Evolutionary conservation across 306 rosid genomes (phyloP).

Genomic region (Canavalia ensiformis): DNA sequence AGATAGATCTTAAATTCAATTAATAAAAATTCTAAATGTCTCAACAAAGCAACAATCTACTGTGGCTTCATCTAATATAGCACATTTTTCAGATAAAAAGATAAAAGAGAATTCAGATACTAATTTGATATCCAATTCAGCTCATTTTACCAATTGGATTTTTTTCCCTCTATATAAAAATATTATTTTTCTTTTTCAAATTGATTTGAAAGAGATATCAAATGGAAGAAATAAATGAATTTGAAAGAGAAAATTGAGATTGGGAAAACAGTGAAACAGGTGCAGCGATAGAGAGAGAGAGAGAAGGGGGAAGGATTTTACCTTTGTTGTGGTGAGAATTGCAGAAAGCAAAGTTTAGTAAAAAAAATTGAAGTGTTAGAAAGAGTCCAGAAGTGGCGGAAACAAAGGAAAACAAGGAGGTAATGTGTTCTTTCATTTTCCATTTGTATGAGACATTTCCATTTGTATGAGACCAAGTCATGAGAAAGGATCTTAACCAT

Average conservation of each 20-base stretch:
- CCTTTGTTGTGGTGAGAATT: conserved; percentile 29
- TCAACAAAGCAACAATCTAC: background rate
- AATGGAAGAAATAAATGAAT: background rate
- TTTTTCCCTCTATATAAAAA: background rate
- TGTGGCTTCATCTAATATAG: background rate
- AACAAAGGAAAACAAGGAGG: background rate
- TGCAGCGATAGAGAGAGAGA: background rate
- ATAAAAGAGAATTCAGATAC: background rate
- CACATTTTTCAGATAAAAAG: background rate
- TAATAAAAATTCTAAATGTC: background rate
- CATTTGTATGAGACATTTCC: background rate
- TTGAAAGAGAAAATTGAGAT: background rate
- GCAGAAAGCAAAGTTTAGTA: conserved; percentile 5
- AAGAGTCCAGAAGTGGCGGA: conserved; percentile 1
- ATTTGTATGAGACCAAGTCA: conserved; percentile 24
- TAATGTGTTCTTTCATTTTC: background rate
- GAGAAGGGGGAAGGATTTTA: background rate
- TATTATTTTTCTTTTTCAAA: background rate
- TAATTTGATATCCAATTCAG: background rate
- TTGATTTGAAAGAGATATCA: background rate
- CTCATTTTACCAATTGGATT: background rate
- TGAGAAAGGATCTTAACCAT: background rate
- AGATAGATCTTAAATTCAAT: conserved; percentile 9
- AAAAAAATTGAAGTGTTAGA: background rate
- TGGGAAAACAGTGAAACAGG: background rate